phyloP scores from a whole-genome alignment of 1,139 yeast genomes.

The Yamadazyma triangularis region DNA sequence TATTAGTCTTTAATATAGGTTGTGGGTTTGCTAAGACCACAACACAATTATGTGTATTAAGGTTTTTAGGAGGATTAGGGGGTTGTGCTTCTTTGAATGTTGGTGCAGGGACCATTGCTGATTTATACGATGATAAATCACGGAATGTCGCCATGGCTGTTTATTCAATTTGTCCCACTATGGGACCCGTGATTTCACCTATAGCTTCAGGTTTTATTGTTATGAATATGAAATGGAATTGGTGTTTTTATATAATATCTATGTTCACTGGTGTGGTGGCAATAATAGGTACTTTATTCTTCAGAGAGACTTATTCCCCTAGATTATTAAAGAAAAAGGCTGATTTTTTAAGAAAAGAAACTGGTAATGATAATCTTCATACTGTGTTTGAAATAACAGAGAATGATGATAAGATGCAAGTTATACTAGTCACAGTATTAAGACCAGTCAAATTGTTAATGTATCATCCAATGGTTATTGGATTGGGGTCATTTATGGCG shows the following conservation, averaged over 20 bases:
- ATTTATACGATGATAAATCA: constrained; percentile 47
- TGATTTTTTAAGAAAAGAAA: constrained; percentile 35
- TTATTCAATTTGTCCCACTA: constrained; percentile 54
- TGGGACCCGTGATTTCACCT: constrained; percentile 36
- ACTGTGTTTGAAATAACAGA: constrained; percentile 48
- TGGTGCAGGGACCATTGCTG: constrained; percentile 74
- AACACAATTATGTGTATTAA: constrained; percentile 52
- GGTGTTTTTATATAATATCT: constrained; percentile 59
- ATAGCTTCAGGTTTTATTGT: constrained; percentile 27
- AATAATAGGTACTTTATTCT: constrained; percentile 35
- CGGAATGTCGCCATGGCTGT: constrained; percentile 57
- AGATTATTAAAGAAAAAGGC: constrained; percentile 47
- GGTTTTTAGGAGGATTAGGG: constrained; percentile 62
- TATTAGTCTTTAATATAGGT: constrained; percentile 51
- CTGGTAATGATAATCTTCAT: constrained; percentile 54
- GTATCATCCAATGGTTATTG: constrained; percentile 60
- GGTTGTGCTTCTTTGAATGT: constrained; percentile 63
- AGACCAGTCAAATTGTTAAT: constrained; percentile 51
- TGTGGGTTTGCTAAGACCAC: constrained; percentile 52
- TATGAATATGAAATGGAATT: constrained; percentile 40
- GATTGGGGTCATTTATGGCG: constrained; percentile 60
- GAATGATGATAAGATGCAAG: constrained; percentile 20
- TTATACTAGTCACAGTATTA: constrained; percentile 35
- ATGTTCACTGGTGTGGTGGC: constrained; percentile 52
- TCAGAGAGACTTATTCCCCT: constrained; percentile 59